Conservation (phyloP, 2,329 filamentous ascomycete genomes). For the Phialophora expanda region DNA sequence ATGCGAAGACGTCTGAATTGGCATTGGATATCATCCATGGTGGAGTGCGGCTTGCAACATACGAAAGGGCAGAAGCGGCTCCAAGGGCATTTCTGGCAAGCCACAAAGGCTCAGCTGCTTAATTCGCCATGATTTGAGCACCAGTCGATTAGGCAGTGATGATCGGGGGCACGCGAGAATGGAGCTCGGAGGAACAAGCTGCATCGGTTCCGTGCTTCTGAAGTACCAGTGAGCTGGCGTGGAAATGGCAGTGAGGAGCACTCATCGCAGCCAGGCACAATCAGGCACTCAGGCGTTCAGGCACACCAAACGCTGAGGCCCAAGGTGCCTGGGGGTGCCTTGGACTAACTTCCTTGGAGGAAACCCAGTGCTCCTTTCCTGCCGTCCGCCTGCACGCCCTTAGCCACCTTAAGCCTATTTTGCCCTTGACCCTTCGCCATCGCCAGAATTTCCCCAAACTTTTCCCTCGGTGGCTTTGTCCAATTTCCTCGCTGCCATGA, state of each 20-base stretch:
- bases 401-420: constrained; percentile 10
- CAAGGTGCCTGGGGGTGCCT: background rate
- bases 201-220: background rate
- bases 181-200: background rate
- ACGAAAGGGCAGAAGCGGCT: constrained; percentile 20
- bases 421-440: background rate
- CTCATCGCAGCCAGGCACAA: background rate
- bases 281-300: background rate
- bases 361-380: background rate
- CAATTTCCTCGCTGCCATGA: constrained; percentile 28
- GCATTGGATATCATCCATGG: constrained; percentile 10
- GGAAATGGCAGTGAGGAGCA: background rate
- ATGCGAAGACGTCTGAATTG: constrained; percentile 16
- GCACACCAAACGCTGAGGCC: too few relatives aligned
- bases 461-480: constrained; percentile 18
- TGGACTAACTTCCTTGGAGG: background rate
- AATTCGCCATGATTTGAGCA: constrained; percentile 1
- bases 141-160: constrained; percentile 4
- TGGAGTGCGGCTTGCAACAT: constrained; percentile 10
- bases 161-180: constrained; percentile 18
- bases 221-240: constrained; percentile 2
- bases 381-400: background rate
- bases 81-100: constrained; percentile 4
- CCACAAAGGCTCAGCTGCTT: background rate
- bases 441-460: constrained; percentile 26